Base-by-base conservation (phyloP, 805 yeast species). In the Candida lessepsii region DNA sequence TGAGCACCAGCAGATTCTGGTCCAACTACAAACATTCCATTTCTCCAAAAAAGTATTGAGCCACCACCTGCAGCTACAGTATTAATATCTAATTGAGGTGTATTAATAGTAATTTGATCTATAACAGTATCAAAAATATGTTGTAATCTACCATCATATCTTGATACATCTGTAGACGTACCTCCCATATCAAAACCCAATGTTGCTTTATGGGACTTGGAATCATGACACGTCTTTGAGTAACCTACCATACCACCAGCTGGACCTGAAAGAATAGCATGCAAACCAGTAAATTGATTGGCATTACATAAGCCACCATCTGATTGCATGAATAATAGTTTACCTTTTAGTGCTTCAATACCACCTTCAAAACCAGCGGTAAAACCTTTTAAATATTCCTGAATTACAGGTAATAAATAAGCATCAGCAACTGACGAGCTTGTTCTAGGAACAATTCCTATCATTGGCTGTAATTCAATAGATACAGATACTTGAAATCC, bases 171-270 rank as follows among this genome's bases (percentile, higher is more conserved):
- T 1, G 95, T 86, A 64, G 71, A 46, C 4, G 73, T 67, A 13
- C 73, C 73, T 24, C 73, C 73, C 43, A 67, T 67, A 48, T 67
- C 62, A 41, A 54, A 53, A 1, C 71, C 71, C n/a, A 65, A 56
- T 24, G 66, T 61, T 15, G 64, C 65, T 11, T 25, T 24, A 9
- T 30, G 9, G 4, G 46, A 16, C 1, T 24, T 37, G 5, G 30
- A 4, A 43, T 71, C 75, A 55, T 72, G 86, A 44, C 95, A 85
- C 0, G 97, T 89, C 37, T 78, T 73, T 0, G 96, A 85, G 51
- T 79, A 86, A 1, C 97, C 97, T 27, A 90, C 96, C 38, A 90
- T 95, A 37, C 97, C 97, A 27, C 97, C 97, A 5, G 97, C 97
- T 2, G 97, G 97, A 2, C 97, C 97, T 1, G 96, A 86, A 23